Evolutionary conservation across 1,284 basidiomycete species (phyloP), one percentile per base, ranked within the genome.

Genomic region (Apiotrichum gamsii): DNA sequence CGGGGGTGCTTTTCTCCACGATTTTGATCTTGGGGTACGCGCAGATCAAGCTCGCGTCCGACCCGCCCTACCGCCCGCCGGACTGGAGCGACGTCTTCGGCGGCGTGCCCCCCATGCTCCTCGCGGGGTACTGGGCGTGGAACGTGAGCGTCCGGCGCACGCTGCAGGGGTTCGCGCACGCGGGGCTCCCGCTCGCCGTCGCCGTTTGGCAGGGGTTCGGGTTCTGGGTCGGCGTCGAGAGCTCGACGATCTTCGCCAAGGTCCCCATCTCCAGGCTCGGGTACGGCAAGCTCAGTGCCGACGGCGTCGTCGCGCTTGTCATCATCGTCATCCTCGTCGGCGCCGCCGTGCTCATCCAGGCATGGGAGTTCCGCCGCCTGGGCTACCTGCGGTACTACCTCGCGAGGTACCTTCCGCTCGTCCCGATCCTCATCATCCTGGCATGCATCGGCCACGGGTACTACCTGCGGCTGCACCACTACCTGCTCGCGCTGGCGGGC

Each of bases 221-320:
- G 14, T 65, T 52, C 48, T 71, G 69, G 69, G 56, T 71, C 30
- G 69, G 69, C 2, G 51, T 68, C 5, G 69, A 71, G 45, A 60
- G 57, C 38, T 57, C 54, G 15, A 64, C 61, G 5, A 57, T 71
- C 5, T 69, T 71, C 47, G 58, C 60, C 15, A 56, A 51, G 33
- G 45, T 71, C 29, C 69, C 69, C 13, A 64, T 69, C 41, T 48
- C 54, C 5, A 39, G 67, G 9, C 45, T 70, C 10, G 66, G 65
- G 1, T 68, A 68, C 44, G 64, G 60, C 36, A 25, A 47, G 1
- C 54, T 71, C 15, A 45, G 51, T 16, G 46, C 60, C 6, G 55
- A 47, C 23, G 68, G 64, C 9, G 39, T 67, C 9, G 49, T 60
- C 20, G 52, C 61, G 10, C 46, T 66, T 29, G 42, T 57, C 13